phyloP scores from a whole-genome alignment of 2,329 filamentous ascomycete genomes.

The Phyllosticta paracitricarpa region DNA sequence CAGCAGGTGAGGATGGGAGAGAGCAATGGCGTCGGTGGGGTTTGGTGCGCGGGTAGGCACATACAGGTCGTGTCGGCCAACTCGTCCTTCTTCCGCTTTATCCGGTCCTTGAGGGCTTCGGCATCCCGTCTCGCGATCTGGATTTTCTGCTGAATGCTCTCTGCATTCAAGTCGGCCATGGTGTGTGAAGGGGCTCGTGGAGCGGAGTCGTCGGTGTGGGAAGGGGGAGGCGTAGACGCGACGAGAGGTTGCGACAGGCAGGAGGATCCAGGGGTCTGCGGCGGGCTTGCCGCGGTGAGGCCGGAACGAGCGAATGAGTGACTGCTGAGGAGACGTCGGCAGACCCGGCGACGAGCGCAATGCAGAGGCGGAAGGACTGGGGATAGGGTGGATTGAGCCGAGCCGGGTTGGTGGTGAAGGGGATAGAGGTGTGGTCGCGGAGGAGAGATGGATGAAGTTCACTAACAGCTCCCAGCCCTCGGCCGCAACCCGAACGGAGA shows the following conservation, averaged over 20 bases:
- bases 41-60: conserved; percentile 27
- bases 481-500: neutral
- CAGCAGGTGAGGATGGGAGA: neutral
- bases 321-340: conserved; percentile 4
- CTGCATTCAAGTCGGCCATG: conserved; percentile 41
- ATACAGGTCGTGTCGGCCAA: conserved; percentile 94
- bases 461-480: neutral
- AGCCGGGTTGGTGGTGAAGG: neutral
- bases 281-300: conserved; percentile 4
- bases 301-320: conserved; percentile 9
- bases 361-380: neutral
- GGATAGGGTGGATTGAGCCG: neutral
- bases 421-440: neutral
- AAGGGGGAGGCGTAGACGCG: conserved; percentile 6
- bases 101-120: conserved; percentile 93
- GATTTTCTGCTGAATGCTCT: conserved; percentile 53
- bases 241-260: conserved; percentile 8
- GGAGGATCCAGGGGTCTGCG: conserved; percentile 10
- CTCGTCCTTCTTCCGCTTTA: conserved; percentile 99
- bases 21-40: neutral
- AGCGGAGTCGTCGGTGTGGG: neutral
- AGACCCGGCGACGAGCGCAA: conserved; percentile 8
- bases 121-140: conserved; percentile 96
- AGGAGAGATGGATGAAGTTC: neutral
- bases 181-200: neutral